Conservation (phyloP, 768 basidiomycete species). For the Solioccasus polychromus region DNA sequence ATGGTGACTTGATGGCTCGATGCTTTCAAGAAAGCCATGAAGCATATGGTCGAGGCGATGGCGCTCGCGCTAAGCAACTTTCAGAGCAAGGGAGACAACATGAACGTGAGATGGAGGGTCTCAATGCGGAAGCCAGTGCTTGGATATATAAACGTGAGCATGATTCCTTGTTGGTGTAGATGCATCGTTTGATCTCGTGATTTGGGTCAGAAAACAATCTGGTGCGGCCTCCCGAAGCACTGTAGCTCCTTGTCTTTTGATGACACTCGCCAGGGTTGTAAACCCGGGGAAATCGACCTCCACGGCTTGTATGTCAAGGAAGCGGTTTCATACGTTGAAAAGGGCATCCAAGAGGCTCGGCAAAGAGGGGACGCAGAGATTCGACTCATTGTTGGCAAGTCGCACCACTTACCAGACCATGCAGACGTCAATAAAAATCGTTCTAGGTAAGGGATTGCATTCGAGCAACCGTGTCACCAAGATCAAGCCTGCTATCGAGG, state of each 20-base stretch:
- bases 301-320: constrained; percentile 95
- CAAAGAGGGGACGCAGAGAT: constrained; percentile 60
- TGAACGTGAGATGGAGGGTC: constrained; percentile 68
- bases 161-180: background rate
- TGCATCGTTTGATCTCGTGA: background rate
- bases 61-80: constrained; percentile 77
- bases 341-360: constrained; percentile 66
- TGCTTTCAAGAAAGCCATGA: constrained; percentile 70
- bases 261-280: constrained; percentile 48
- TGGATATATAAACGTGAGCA: constrained; percentile 78
- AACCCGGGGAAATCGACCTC: constrained; percentile 77
- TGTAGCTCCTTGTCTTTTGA: background rate
- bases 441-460: constrained; percentile 81
- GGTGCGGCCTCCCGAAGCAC: constrained; percentile 31
- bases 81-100: constrained; percentile 80
- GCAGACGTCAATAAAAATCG: background rate
- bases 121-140: constrained; percentile 79
- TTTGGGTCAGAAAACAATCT: constrained; percentile 66
- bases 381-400: constrained; percentile 81
- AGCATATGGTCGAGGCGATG: constrained; percentile 71
- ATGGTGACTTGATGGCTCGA: constrained; percentile 75
- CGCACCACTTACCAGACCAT: background rate
- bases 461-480: constrained; percentile 74
- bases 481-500: constrained; percentile 89
- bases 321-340: constrained; percentile 73